These are phyloP conservation scores for Arabidopsis lyrata DNA, from an alignment of 441 rosid species.

Conservation along the genomic window DNA sequence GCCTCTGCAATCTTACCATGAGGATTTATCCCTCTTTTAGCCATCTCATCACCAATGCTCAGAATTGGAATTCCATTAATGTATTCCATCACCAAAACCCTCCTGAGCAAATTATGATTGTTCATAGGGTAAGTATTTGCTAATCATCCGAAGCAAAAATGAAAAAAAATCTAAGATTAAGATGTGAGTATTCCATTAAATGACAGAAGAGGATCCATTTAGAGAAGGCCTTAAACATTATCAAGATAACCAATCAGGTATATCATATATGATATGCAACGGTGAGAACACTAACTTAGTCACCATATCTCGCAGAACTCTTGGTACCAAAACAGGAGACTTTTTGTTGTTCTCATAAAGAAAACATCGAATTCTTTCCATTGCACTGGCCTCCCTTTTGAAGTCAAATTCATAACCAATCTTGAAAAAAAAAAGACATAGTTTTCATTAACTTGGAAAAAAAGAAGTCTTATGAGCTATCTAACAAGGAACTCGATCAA, in stretches of 20 bases:
- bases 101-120: constrained; percentile 53
- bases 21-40: constrained; percentile 92
- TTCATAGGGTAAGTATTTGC: constrained; percentile 21
- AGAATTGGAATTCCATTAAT: constrained; percentile 92
- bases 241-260: constrained; percentile 6
- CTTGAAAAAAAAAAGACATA: constrained; percentile 54
- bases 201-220: neutral
- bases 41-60: constrained; percentile 90
- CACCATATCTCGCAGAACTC: constrained; percentile 64
- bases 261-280: neutral
- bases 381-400: constrained; percentile 82
- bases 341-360: constrained; percentile 74
- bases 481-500: constrained; percentile 14
- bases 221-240: constrained; percentile 1
- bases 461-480: constrained; percentile 11
- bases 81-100: constrained; percentile 87
- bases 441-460: constrained; percentile 13
- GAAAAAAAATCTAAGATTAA: neutral
- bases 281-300: constrained; percentile 64
- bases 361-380: constrained; percentile 80
- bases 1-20: constrained; percentile 81
- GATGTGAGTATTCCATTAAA: neutral
- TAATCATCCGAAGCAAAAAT: neutral
- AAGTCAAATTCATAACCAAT: constrained; percentile 97
- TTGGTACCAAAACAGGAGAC: constrained; percentile 86